Percentiles rank a stretch among this genome's conserved stretches.
Evolutionary conservation across 306 rosid genomes (phyloP).

Genomic region (Casuarina glauca): DNA sequence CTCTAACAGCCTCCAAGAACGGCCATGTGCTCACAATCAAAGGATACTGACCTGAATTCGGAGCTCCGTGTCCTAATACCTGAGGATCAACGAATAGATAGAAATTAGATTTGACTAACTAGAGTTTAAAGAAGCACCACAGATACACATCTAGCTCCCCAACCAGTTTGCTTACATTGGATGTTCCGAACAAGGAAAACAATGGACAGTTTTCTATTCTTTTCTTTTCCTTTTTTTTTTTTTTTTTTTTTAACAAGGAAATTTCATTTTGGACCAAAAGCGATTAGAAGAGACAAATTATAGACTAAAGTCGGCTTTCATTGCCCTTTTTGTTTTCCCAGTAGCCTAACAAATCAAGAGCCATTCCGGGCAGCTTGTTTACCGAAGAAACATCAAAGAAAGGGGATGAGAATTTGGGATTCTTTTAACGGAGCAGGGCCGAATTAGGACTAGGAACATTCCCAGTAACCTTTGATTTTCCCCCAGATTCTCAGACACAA

Average conservation of each 20-base stretch:
- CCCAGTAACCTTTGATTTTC: neutral
- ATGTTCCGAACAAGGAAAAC: neutral
- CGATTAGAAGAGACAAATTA: too few species aligned
- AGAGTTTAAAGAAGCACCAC: conserved; percentile 3
- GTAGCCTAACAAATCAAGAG: neutral
- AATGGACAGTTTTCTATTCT: neutral
- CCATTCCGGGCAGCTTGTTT: neutral
- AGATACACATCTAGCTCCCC: too few species aligned
- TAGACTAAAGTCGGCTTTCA: neutral
- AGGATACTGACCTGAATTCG: conserved; percentile 48
- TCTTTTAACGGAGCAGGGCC: neutral
- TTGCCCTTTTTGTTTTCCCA: neutral
- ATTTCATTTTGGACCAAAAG: neutral
- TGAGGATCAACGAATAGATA: conserved; percentile 15
- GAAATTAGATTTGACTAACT: neutral
- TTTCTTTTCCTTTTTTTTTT: neutral
- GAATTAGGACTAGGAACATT: conserved; percentile 2
- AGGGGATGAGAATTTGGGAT: neutral
- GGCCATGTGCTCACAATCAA: conserved; percentile 97
- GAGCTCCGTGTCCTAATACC: conserved; percentile 51
- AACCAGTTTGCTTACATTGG: neutral
- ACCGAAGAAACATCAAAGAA: neutral
- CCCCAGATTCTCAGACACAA: neutral
- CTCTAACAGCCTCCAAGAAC: conserved; percentile 83
- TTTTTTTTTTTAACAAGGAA: neutral